Base-by-base conservation (phyloP, 768 basidiomycete genomes). In the Leccinum boreale region DNA sequence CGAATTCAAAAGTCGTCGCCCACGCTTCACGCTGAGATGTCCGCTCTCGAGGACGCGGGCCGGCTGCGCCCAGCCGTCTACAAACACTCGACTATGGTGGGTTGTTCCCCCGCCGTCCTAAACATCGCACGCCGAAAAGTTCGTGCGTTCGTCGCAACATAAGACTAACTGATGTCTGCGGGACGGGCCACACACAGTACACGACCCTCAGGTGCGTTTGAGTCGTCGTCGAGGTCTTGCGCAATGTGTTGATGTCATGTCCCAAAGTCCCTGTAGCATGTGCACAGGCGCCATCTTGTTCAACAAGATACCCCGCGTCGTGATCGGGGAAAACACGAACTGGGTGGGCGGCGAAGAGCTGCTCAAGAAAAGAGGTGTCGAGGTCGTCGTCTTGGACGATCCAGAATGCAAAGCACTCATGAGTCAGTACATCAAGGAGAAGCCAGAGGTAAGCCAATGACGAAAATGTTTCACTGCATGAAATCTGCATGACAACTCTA, bases 261-360 rank as follows among this genome's bases (percentile, higher is more conserved):
- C 10, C 10, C 1, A 19, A n/a, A 50, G 82, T 46, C 87, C 86
- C 2, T 87, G 86, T 63, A 78, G 73, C 53, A 86, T 87, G 86
- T 87, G 86, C 63, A 77, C 80, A 1, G 86, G 85, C 8, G 80
- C 85, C 1, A 81, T 85, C 24, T 58, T 84, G n/a, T 73, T 86
- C 10, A 86, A 85, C 70, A 80, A 80, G 48, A 86, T 88, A 42
- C 82, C 83, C 5, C 78, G 85, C 6, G 80, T 86, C 8, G 85
- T 89, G 11, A 81, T 88, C 49, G 85, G 85, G 17, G 86, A 87
- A 66, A 85, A 86, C 60, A 48, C 59, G 17, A 87, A 76, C 36
- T 84, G 80, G 62, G 59, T 78, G 15, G 84, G 83, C 9, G 79
- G 75, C 1, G 86, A 87, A 61, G 76, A 80, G 19, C 71, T 85